phyloP scores from a whole-genome alignment of 2,329 filamentous ascomycete genomes.

The Penicillium hordei region DNA sequence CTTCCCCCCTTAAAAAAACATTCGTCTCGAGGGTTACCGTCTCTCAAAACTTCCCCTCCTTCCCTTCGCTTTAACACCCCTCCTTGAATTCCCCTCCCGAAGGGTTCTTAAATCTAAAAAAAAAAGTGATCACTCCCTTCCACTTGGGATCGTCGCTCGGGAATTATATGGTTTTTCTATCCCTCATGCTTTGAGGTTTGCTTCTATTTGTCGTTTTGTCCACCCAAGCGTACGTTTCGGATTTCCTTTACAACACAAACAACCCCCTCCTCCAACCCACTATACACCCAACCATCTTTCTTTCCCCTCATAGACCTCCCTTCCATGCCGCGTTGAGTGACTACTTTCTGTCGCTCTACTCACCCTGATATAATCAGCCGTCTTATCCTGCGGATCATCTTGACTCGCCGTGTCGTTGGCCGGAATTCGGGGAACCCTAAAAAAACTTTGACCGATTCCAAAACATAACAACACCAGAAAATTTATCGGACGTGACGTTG shows the following conservation, averaged over 20 bases:
- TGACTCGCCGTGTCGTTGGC: slow-evolving; percentile 9
- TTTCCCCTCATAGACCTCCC: slow-evolving; percentile 1
- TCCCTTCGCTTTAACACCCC: slow-evolving; percentile 27
- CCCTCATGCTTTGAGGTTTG: slow-evolving; percentile 30
- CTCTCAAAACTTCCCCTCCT: slow-evolving; percentile 20
- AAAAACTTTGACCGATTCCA: slow-evolving; percentile 13
- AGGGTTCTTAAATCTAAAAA: slow-evolving; percentile 19
- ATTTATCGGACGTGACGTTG: slow-evolving; percentile 24
- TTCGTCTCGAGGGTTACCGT: slow-evolving; percentile 15
- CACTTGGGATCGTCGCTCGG: slow-evolving; percentile 21
- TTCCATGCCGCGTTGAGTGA: background rate
- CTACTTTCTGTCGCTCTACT: background rate
- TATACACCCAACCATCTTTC: slow-evolving; percentile 10
- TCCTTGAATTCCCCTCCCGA: slow-evolving; percentile 19
- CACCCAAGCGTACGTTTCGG: slow-evolving; percentile 28
- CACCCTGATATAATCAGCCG: slow-evolving; percentile 2
- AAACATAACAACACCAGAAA: background rate
- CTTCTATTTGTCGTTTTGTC: slow-evolving; percentile 27
- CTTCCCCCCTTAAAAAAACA: background rate
- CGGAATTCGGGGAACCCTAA: slow-evolving; percentile 12
- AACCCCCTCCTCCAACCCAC: slow-evolving; percentile 18
- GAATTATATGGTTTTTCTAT: slow-evolving; percentile 6
- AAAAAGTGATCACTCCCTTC: slow-evolving; percentile 19
- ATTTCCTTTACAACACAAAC: slow-evolving; percentile 11
- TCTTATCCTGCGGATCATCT: slow-evolving; percentile 6